Evolutionary conservation across 495 filamentous ascomycete species (phyloP).

Genomic region (Lasiosphaeria hispida): DNA sequence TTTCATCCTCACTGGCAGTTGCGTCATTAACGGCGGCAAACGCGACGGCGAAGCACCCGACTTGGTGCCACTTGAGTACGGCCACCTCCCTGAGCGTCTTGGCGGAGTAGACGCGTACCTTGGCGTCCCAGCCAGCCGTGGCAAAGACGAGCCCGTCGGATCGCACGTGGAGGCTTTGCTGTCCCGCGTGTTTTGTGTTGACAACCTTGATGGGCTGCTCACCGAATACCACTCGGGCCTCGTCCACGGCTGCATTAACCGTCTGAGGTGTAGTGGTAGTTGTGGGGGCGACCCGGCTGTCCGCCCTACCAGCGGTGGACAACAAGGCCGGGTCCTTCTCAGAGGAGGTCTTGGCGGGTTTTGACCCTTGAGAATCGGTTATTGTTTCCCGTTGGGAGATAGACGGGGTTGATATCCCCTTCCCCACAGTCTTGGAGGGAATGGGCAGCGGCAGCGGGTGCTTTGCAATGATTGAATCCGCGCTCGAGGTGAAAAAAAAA

Average conservation of each 20-base stretch:
- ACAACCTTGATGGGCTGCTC: slow-evolving; percentile 53
- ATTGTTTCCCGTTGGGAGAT: background rate
- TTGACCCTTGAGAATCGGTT: background rate
- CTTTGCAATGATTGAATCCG: slow-evolving; percentile 59
- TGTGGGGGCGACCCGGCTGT: slow-evolving; percentile 16
- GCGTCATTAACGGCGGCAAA: slow-evolving; percentile 56
- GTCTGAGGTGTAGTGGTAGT: slow-evolving; percentile 9
- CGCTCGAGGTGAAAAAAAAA: slow-evolving; percentile 78
- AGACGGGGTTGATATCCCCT: background rate
- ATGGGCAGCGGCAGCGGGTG: slow-evolving; percentile 48
- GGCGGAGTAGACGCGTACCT: slow-evolving; percentile 73
- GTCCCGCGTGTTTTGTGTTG: slow-evolving; percentile 85
- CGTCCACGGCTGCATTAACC: slow-evolving; percentile 12
- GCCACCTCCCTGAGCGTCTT: slow-evolving; percentile 85
- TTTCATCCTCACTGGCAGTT: background rate
- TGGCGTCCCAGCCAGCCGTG: slow-evolving; percentile 90
- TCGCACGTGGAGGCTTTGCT: slow-evolving; percentile 76
- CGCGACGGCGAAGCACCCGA: slow-evolving; percentile 81
- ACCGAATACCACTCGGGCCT: background rate
- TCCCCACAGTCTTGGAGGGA: background rate
- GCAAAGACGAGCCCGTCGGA: slow-evolving; percentile 80
- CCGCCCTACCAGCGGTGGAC: slow-evolving; percentile 20
- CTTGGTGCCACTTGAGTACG: slow-evolving; percentile 92
- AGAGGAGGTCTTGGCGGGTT: background rate
- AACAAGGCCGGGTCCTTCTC: slow-evolving; percentile 23